Base-by-base conservation (phyloP, 2,329 filamentous ascomycete genomes). In the Sporothrix protearum region DNA sequence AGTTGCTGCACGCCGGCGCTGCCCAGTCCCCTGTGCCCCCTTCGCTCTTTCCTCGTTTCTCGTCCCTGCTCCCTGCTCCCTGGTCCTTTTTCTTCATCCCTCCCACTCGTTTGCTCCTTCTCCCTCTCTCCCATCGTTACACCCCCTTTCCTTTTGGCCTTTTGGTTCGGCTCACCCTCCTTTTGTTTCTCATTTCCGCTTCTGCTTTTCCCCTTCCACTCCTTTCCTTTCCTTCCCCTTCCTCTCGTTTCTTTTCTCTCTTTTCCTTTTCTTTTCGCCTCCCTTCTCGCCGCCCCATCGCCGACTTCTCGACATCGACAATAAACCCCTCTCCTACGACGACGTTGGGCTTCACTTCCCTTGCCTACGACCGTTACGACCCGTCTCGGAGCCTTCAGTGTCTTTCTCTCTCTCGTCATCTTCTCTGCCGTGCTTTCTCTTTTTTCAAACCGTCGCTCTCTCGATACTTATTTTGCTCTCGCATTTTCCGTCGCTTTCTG, bases 271-370 rank as follows among this genome's bases (percentile, higher is more conserved):
- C 28, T 33, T 61, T 49, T 42, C 57, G 14, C 19, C 14, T 12
- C 55, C 61, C 33, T 47, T 55, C 59, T 75, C 71, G 69, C 68
- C 72, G 71, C 73, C 73, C 12, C 73, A 75, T 72, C 76, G 75
- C 75, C 76, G 73, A 74, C 71, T 68, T 71, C 73, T 72, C 73
- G 73, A 77, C 77, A 77, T 76, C 75, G 77, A 76, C 74, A 75
- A 77, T 71, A 75, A 69, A 47, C 57, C 30, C 64, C 69, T 55
- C 70, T 71, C 72, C 73, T 73, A 73, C 73, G 75, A 73, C 74
- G 74, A 74, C 75, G 74, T 73, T 73, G 69, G 72, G 63, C 63
- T 28, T 49, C 28, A 22, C 36, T 66, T 73, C 73, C 72, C 36
- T 74, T 73, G 73, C 71, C 73, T 76, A 75, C 74, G 73, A 74